Evolutionary conservation across 306 rosid genomes (phyloP).

Genomic region (Crataegus laevigata): DNA sequence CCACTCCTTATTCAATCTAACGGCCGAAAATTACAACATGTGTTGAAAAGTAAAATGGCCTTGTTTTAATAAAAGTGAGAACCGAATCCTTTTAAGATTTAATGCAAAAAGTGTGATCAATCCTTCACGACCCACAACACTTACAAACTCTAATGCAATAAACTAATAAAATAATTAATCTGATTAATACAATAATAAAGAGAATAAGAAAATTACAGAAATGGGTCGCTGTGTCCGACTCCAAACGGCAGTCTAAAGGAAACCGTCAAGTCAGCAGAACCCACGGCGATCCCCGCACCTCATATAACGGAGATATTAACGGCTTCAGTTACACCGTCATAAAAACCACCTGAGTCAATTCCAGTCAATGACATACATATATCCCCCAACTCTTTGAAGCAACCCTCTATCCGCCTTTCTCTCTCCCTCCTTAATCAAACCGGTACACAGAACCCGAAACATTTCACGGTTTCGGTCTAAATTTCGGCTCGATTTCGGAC

Average conservation of each 20-base stretch:
- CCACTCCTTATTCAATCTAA: too few species aligned
- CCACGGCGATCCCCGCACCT: slow-evolving; percentile 7
- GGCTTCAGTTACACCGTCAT: slow-evolving; percentile 24
- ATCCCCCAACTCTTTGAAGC: slow-evolving; percentile 22
- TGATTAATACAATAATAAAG: too few species aligned
- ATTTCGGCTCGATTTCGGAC: slow-evolving; percentile 24
- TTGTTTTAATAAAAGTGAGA: too few species aligned
- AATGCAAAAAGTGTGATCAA: too few species aligned
- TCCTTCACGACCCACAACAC: too few species aligned
- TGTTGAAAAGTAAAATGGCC: too few species aligned
- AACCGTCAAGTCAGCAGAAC: slow-evolving; percentile 21
- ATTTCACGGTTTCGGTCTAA: slow-evolving; percentile 2
- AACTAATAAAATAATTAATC: too few species aligned
- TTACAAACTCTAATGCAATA: too few species aligned
- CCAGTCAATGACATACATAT: slow-evolving; percentile 53
- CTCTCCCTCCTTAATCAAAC: slow-evolving; percentile 24
- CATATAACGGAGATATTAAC: slow-evolving; percentile 28
- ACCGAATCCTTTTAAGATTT: too few species aligned
- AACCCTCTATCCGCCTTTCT: slow-evolving; percentile 14
- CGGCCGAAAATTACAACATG: too few species aligned
- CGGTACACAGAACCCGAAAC: slow-evolving; percentile 29
- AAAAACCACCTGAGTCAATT: slow-evolving; percentile 59
- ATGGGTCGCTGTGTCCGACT: slow-evolving; percentile 9
- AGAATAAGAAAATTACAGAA: too few species aligned
- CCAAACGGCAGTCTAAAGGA: slow-evolving; percentile 7